These are phyloP conservation scores for Phytophthora citricola DNA, from an alignment of 352 stramenopile genomes.

Conservation along the genomic window DNA sequence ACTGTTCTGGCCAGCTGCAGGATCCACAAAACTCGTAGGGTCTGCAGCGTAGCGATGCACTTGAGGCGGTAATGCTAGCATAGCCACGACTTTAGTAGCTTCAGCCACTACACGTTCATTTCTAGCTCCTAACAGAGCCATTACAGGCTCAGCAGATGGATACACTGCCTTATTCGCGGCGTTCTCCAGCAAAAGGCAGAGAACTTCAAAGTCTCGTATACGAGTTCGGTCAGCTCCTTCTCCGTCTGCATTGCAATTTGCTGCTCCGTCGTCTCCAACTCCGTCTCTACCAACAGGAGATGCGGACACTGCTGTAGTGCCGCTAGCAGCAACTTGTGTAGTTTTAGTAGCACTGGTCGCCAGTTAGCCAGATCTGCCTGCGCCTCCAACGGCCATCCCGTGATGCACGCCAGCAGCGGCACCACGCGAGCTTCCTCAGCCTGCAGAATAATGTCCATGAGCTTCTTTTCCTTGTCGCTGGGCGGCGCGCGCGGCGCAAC, in stretches of 20 bases:
- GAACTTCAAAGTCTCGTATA: constrained; percentile 81
- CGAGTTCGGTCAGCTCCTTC: constrained; percentile 53
- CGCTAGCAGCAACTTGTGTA: constrained; percentile 55
- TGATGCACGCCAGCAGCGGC: constrained; percentile 70
- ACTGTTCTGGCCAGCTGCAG: constrained; percentile 44
- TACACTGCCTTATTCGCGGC: constrained; percentile 82
- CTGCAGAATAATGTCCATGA: constrained; percentile 72
- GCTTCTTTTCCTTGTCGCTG: constrained; percentile 55
- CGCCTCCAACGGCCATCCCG: constrained; percentile 81
- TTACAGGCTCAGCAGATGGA: constrained; percentile 57
- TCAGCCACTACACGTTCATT: constrained; percentile 77
- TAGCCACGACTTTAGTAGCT: constrained; percentile 75
- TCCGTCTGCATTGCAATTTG: constrained; percentile 34
- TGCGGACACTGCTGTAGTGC: constrained; percentile 50
- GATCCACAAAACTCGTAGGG: constrained; percentile 54
- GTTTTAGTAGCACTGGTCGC: constrained; percentile 58
- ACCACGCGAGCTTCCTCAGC: constrained; percentile 51
- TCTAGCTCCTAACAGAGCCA: constrained; percentile 61
- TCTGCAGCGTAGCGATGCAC: constrained; percentile 73
- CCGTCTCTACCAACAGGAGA: constrained; percentile 48
- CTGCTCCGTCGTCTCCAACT: constrained; percentile 26
- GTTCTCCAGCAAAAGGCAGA: constrained; percentile 82
- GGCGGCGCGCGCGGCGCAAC: constrained; percentile 45
- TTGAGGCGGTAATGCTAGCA: constrained; percentile 72
- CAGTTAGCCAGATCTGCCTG: constrained; percentile 84